Percentiles rank a stretch among this genome's conserved stretches.
Evolutionary conservation across 106 monocot species (phyloP).

Genomic region (Iris macrosiphon): DNA sequence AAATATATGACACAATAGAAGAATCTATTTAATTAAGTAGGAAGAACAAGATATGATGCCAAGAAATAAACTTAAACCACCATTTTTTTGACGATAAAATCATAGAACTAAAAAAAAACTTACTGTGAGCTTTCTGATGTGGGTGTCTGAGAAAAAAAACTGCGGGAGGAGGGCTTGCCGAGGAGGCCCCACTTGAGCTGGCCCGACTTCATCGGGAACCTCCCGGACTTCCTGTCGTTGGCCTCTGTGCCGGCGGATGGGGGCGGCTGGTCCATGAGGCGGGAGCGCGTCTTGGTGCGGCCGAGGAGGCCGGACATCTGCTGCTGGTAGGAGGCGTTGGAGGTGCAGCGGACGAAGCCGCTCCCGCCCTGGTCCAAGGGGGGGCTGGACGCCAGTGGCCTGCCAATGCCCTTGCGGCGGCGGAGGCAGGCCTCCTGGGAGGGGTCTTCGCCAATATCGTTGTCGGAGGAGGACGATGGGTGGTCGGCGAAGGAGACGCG

Average conservation of each 20-base stretch:
- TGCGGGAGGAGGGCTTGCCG: too few relatives aligned
- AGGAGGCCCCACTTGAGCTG: constrained; percentile 13
- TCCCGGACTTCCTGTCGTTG: constrained; percentile 14
- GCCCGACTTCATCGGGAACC: constrained; percentile 14
- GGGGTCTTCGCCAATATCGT: constrained; percentile 4
- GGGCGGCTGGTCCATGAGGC: constrained; percentile 33
- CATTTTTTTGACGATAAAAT: too few relatives aligned
- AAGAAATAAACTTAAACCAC: too few relatives aligned
- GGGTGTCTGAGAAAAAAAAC: too few relatives aligned
- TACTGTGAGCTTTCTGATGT: too few relatives aligned
- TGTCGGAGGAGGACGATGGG: constrained; percentile 5
- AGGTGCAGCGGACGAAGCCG: constrained; percentile 29
- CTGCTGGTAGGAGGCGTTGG: constrained; percentile 19
- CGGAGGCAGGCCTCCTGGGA: neutral
- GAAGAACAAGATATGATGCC: too few relatives aligned
- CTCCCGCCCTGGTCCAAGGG: neutral
- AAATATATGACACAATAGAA: too few relatives aligned
- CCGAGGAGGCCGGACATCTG: constrained; percentile 14
- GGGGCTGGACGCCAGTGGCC: neutral
- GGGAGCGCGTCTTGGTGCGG: constrained; percentile 32
- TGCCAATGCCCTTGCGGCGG: neutral
- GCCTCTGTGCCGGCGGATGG: neutral
- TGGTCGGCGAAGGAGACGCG: constrained; percentile 37
- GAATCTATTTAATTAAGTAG: too few relatives aligned
- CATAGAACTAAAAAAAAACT: too few relatives aligned